Percentiles rank a stretch among this genome's conserved stretches.
These are phyloP conservation scores for Rhypophila decipiens DNA, from an alignment of 495 filamentous ascomycete genomes.

Conservation along the genomic window DNA sequence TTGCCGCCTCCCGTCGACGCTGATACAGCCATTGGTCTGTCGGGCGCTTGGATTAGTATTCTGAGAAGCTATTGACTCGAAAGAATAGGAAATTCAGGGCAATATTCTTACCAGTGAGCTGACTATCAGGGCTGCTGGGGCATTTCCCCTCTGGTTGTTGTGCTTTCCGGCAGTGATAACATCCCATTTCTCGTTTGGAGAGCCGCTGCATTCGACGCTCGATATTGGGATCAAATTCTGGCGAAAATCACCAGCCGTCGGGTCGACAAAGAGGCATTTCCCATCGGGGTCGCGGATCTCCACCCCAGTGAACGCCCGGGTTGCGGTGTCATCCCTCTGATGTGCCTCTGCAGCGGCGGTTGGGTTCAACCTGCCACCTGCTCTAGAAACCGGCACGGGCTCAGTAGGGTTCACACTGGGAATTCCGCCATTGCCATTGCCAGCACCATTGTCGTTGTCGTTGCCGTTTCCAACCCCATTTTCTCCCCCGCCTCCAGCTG, in stretches of 20 bases:
- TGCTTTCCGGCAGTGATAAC: slow-evolving; percentile 46
- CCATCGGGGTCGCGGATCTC: slow-evolving; percentile 43
- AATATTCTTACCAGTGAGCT: slow-evolving; percentile 40
- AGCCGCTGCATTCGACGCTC: slow-evolving; percentile 37
- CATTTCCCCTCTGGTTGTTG: slow-evolving; percentile 25
- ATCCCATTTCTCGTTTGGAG: slow-evolving; percentile 48
- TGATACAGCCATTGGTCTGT: slow-evolving; percentile 44
- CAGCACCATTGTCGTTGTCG: slow-evolving; percentile 1
- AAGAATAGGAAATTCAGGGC: no score
- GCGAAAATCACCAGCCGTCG: slow-evolving; percentile 49
- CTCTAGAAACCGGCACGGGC: slow-evolving; percentile 43
- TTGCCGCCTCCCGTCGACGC: slow-evolving; percentile 39
- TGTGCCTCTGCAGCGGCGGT: slow-evolving; percentile 43
- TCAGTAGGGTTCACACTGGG: slow-evolving; percentile 36
- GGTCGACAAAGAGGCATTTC: slow-evolving; percentile 46
- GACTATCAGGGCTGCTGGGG: slow-evolving; percentile 37
- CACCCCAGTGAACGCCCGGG: slow-evolving; percentile 39
- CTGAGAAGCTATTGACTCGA: no score
- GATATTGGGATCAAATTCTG: slow-evolving; percentile 48
- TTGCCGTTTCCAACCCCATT: background rate
- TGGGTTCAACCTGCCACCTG: slow-evolving; percentile 42
- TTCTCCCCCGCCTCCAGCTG: background rate
- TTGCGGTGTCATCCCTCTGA: slow-evolving; percentile 39
- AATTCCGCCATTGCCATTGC: slow-evolving; percentile 13
- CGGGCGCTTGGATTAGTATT: background rate